Evolutionary conservation across 2,329 filamentous ascomycete species (phyloP), one percentile per base, ranked within the genome.

Genomic region (Nemania abortiva): DNA sequence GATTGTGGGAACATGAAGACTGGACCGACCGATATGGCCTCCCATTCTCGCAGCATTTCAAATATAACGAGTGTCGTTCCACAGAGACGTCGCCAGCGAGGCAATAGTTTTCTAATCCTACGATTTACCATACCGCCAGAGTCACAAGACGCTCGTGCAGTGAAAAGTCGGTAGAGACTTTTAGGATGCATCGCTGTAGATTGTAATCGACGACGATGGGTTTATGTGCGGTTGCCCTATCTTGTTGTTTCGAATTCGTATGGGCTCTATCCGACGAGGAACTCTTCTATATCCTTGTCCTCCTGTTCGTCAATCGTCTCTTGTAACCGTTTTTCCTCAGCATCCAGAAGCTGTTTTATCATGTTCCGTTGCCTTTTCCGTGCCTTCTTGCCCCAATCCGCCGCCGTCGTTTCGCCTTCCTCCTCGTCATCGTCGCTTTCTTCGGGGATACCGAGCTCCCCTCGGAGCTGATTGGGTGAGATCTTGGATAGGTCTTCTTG

Each of bases 281-380:
- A 89, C 80, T 94, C 90, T 77, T 89, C 87, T 74, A 95, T 91
- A 78, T 94, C 91, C 81, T 92, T 91, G 79, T 93, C 91, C 69
- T 91, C 89, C 72, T 92, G 86, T 67, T 90, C 88, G 74, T 90
- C 89, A 68, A 83, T 79, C 58, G 82, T 78, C 74, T 88, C 85
- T 72, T 86, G 83, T 74, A 88, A 80, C 75, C 81, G 80, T 81
- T 88, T 84, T 81, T 92, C 90, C 73, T 89, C 84, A 56, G 85
- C 86, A 74, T 90, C 89, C 70, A 92, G 79, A 75, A 91, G 78
- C 76, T 89, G 87, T 84, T 89, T 89, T 69, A 92, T 82, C 79
- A 91, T 85, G 73, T 87, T 86, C 76, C 90, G 86, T 82, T 93
- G 91, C 74, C 91, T 86, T 79, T 88, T 87, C 72, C 90, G 84